Conservation (phyloP, 1,139 yeast species). For the Debaryomycetaceae sp. region DNA sequence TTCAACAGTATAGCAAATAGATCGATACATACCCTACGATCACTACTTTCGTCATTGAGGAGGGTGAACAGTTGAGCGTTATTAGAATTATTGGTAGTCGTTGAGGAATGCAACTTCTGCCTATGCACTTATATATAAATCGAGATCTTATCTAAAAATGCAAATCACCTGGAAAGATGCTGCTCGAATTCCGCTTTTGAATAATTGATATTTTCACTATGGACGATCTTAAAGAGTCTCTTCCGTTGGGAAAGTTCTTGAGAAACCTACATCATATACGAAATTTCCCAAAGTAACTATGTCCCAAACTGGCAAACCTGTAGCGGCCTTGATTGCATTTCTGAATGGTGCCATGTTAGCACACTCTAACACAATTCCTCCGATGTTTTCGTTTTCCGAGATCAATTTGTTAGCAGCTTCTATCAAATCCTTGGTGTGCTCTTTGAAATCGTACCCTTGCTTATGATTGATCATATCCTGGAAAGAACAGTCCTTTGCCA, state of each 20-base stretch:
- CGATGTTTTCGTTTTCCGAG: slow-evolving; percentile 10
- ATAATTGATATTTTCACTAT: too few relatives aligned
- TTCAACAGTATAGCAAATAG: not conserved
- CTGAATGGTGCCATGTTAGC: slow-evolving; percentile 25
- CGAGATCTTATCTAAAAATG: not conserved
- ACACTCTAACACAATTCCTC: slow-evolving; percentile 24
- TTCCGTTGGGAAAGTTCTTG: not conserved
- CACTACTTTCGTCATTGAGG: slow-evolving; percentile 1
- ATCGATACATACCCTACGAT: slow-evolving; percentile 4
- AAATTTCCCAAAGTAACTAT: slow-evolving; percentile 14
- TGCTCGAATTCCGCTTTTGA: not conserved
- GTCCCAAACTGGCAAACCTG: slow-evolving; percentile 20
- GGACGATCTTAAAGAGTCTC: not conserved
- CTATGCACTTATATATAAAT: too few relatives aligned
- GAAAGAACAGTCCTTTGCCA: slow-evolving; percentile 16
- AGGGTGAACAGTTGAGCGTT: not conserved
- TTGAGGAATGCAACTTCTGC: too few relatives aligned
- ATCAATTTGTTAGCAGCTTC: slow-evolving; percentile 13
- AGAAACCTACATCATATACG: slow-evolving; percentile 6
- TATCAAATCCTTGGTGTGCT: slow-evolving; percentile 6
- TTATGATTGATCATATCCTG: slow-evolving; percentile 15
- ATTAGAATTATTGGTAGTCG: too few relatives aligned
- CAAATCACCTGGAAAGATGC: not conserved
- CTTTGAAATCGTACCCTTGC: slow-evolving; percentile 18
- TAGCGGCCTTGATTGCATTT: slow-evolving; percentile 12